Evolutionary conservation across 805 yeast genomes (phyloP).

Genomic region (Metschnikowia continentalis): DNA sequence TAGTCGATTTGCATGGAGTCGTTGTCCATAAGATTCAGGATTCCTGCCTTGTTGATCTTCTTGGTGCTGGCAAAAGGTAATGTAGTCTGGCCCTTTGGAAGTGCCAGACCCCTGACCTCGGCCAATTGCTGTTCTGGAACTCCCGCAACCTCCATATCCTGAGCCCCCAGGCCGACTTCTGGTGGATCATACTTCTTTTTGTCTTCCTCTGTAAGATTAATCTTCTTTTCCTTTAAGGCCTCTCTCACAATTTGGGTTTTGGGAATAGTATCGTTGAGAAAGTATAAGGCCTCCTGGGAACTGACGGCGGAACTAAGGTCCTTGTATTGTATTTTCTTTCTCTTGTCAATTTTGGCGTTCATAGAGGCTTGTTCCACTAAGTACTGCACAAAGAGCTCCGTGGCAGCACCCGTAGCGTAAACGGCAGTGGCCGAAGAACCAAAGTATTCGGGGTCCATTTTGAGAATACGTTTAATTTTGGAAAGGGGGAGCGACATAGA

Average conservation of each 20-base stretch:
- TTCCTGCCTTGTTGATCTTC: conserved; percentile 29
- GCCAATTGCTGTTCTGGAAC: background rate
- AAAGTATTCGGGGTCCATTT: conserved; percentile 68
- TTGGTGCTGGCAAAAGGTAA: conserved; percentile 23
- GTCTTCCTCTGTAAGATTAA: conserved; percentile 20
- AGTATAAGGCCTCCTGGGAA: conserved; percentile 55
- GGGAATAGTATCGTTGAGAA: conserved; percentile 66
- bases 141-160: conserved; percentile 5
- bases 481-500: conserved; percentile 51
- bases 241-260: conserved; percentile 49
- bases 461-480: conserved; percentile 66
- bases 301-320: conserved; percentile 66
- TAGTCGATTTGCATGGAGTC: conserved; percentile 13
- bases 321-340: conserved; percentile 66
- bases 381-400: conserved; percentile 68
- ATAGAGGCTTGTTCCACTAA: conserved; percentile 68
- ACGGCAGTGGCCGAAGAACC: conserved; percentile 68
- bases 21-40: conserved; percentile 29
- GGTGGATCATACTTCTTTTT: conserved; percentile 5
- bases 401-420: conserved; percentile 72
- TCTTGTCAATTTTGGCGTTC: conserved; percentile 57
- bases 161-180: conserved; percentile 6
- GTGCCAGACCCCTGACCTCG: conserved; percentile 2
- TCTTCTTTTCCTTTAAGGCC: conserved; percentile 41
- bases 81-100: conserved; percentile 42